Evolutionary conservation across 2,329 filamentous ascomycete genomes (phyloP).

Genomic region (Colletotrichum zoysiae): DNA sequence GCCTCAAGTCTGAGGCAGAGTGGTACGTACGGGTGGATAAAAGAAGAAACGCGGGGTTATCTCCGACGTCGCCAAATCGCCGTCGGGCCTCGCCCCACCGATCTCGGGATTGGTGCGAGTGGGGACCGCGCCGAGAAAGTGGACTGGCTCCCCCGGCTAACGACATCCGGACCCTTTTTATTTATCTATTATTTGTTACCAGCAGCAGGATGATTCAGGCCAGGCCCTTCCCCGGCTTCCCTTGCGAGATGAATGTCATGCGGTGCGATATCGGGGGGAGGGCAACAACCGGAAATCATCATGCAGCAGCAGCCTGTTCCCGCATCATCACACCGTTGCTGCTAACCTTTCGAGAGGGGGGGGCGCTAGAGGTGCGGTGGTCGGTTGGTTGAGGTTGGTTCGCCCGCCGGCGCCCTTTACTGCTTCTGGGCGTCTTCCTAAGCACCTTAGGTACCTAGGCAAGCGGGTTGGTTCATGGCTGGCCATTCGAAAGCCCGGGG

Average conservation of each 20-base stretch:
- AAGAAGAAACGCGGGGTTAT: conserved; percentile 12
- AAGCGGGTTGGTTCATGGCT: conserved; percentile 25
- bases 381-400: conserved; percentile 5
- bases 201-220: neutral
- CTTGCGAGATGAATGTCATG: neutral
- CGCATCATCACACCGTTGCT: conserved; percentile 2
- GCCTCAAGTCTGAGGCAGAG: neutral
- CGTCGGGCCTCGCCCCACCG: conserved; percentile 3
- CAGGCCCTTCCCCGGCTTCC: conserved; percentile 9
- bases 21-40: neutral
- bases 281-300: conserved; percentile 1
- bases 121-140: conserved; percentile 35
- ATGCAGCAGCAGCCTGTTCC: conserved; percentile 1
- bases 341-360: conserved; percentile 1
- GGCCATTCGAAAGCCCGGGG: conserved; percentile 3
- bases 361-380: conserved; percentile 5
- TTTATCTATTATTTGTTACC: neutral
- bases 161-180: conserved; percentile 9
- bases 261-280: conserved; percentile 31
- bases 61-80: conserved; percentile 22
- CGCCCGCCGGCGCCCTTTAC: neutral
- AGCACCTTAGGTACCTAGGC: too few species aligned
- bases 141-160: conserved; percentile 21
- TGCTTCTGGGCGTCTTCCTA: conserved; percentile 13
- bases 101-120: conserved; percentile 13